Percentiles rank a stretch among this genome's conserved stretches.
Evolutionary conservation across 2,329 filamentous ascomycete species (phyloP).

Genomic region (Epichloe gansuensis): DNA sequence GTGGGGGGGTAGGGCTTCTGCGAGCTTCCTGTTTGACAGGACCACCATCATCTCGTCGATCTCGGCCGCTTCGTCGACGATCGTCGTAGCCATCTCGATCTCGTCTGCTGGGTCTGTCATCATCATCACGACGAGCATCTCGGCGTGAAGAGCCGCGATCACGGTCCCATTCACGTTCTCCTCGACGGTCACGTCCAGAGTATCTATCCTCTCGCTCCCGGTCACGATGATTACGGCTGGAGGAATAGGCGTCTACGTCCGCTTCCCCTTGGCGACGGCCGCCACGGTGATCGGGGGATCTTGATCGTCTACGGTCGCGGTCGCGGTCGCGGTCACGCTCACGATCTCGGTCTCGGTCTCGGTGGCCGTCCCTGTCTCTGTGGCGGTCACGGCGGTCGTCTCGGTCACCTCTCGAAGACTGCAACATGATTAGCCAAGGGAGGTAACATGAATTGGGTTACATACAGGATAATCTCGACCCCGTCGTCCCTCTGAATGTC

Average conservation of each 20-base stretch:
- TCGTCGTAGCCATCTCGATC: conserved; percentile 44
- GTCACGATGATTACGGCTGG: conserved; percentile 83
- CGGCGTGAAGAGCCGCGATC: conserved; percentile 50
- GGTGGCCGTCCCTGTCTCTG: conserved; percentile 37
- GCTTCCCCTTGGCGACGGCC: conserved; percentile 57
- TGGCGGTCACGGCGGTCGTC: conserved; percentile 31
- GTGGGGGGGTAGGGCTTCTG: conserved; percentile 66
- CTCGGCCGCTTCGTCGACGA: conserved; percentile 37
- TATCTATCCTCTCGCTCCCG: conserved; percentile 91
- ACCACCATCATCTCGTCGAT: conserved; percentile 26
- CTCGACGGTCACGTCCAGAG: conserved; percentile 51
- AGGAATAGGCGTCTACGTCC: conserved; percentile 80
- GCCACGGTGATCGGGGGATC: conserved; percentile 61
- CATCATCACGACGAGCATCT: conserved; percentile 53
- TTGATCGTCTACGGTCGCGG: conserved; percentile 61
- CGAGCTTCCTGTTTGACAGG: conserved; percentile 38
- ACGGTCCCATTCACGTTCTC: conserved; percentile 66
- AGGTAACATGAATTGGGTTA: conserved; percentile 8
- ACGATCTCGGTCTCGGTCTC: conserved; percentile 61
- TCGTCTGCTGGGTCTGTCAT: conserved; percentile 40
- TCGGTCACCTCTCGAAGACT: conserved; percentile 20
- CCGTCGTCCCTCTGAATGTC: conserved; percentile 33
- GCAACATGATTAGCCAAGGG: conserved; percentile 10
- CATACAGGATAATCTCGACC: conserved; percentile 43
- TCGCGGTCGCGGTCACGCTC: conserved; percentile 28